Evolutionary conservation across 768 basidiomycete species (phyloP).

Genomic region (Hypsizygus marmoreus): DNA sequence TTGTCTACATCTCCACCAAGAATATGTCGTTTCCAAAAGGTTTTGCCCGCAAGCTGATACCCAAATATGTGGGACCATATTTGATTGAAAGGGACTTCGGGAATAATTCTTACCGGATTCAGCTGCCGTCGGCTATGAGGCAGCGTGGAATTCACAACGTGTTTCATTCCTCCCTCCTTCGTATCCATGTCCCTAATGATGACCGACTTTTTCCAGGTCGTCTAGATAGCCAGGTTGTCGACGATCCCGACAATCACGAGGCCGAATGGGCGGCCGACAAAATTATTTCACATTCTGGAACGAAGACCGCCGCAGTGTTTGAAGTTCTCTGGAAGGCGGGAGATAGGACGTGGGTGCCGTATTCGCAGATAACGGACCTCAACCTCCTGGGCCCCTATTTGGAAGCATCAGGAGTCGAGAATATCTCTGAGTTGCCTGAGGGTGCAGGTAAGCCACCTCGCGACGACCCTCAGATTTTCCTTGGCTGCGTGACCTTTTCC

Average conservation of each 20-base stretch:
- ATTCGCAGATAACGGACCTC: background rate
- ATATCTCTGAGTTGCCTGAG: background rate
- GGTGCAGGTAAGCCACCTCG: background rate
- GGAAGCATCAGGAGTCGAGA: background rate
- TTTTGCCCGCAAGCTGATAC: too few relatives aligned
- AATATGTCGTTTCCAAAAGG: too few relatives aligned
- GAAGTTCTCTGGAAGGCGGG: slow-evolving; percentile 4
- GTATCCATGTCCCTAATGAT: too few relatives aligned
- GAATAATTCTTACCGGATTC: too few relatives aligned
- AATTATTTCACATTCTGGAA: slow-evolving; percentile 1
- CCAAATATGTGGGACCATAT: too few relatives aligned
- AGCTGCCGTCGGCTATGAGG: too few relatives aligned
- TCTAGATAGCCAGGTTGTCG: too few relatives aligned
- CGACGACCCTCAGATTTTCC: slow-evolving; percentile 4
- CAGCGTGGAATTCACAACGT: too few relatives aligned
- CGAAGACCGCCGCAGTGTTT: background rate
- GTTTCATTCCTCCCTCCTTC: too few relatives aligned
- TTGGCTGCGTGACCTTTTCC: background rate
- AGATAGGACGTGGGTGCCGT: slow-evolving; percentile 6
- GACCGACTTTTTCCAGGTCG: slow-evolving; percentile 1
- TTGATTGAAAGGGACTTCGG: too few relatives aligned
- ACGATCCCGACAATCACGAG: background rate
- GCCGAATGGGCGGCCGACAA: slow-evolving; percentile 6
- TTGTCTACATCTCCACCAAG: too few relatives aligned
- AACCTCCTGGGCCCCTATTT: slow-evolving; percentile 1